These are phyloP conservation scores for Candida dendrica DNA, from an alignment of 805 yeast genomes.

Conservation along the genomic window DNA sequence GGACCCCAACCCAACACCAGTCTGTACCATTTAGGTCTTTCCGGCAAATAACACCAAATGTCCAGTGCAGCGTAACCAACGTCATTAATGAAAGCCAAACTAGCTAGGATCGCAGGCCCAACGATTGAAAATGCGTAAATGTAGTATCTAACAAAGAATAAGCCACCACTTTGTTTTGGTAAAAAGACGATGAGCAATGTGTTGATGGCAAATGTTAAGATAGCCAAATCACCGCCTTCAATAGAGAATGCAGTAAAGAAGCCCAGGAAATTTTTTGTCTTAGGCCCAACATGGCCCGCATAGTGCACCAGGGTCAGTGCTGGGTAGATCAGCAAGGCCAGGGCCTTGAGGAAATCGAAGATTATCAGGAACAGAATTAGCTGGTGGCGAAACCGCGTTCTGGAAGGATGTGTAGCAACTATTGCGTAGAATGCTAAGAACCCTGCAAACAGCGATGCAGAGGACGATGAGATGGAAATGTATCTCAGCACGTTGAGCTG, in stretches of 20 bases:
- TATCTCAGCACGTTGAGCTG: conserved; percentile 14
- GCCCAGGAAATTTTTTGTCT: conserved; percentile 33
- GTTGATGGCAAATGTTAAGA: conserved; percentile 75
- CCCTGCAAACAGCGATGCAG: conserved; percentile 46
- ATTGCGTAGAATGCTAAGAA: conserved; percentile 52
- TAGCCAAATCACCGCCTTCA: conserved; percentile 84
- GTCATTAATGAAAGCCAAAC: conserved; percentile 56
- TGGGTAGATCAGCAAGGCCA: conserved; percentile 64
- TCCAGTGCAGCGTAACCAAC: conserved; percentile 56
- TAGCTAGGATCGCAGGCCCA: conserved; percentile 61
- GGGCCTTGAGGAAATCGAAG: conserved; percentile 71
- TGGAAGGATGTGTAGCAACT: conserved; percentile 55
- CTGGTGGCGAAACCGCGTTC: conserved; percentile 61
- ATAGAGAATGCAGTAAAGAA: conserved; percentile 75
- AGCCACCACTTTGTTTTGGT: conserved; percentile 63
- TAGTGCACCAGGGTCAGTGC: conserved; percentile 44
- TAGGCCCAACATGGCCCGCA: conserved; percentile 28
- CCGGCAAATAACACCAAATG: conserved; percentile 77
- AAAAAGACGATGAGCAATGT: conserved; percentile 66
- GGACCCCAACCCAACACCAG: conserved; percentile 77
- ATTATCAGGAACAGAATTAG: conserved; percentile 60
- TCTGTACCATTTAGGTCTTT: conserved; percentile 65
- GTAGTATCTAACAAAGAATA: conserved; percentile 47
- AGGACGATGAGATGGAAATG: conserved; percentile 41
- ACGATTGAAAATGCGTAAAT: conserved; percentile 54